These are phyloP conservation scores for Hypoxylon rickii DNA, from an alignment of 495 filamentous ascomycete species.

Conservation along the genomic window DNA sequence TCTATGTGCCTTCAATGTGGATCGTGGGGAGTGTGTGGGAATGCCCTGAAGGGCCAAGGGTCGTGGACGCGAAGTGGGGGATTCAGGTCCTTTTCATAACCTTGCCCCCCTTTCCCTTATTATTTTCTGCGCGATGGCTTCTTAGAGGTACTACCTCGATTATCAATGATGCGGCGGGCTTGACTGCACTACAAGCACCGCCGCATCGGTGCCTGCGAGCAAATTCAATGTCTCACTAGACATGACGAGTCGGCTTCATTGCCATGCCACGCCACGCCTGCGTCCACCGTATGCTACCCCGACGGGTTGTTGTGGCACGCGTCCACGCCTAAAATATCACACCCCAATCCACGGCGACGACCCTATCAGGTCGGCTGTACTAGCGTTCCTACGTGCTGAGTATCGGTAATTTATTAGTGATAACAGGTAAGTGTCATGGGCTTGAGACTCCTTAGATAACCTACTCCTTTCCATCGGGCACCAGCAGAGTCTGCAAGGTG, in stretches of 20 bases:
- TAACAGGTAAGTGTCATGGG: slow-evolving; percentile 22
- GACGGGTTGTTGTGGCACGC: slow-evolving; percentile 1
- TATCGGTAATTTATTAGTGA: slow-evolving; percentile 9
- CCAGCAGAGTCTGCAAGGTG: not conserved
- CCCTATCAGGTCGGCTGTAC: slow-evolving; percentile 14
- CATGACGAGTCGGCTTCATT: not conserved
- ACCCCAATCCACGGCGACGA: not conserved
- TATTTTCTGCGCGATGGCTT: slow-evolving; percentile 3
- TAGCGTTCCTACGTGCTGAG: slow-evolving; percentile 19
- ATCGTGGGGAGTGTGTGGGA: slow-evolving; percentile 28
- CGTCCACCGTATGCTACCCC: not conserved
- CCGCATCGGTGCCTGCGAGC: slow-evolving; percentile 14
- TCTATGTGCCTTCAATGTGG: slow-evolving; percentile 9
- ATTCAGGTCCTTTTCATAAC: slow-evolving; percentile 6
- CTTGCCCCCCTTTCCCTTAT: not conserved
- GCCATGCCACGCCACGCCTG: not conserved
- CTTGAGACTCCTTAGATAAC: not conserved
- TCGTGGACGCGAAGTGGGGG: slow-evolving; percentile 13
- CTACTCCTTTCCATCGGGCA: not conserved
- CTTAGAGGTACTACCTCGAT: not conserved
- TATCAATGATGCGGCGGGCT: slow-evolving; percentile 12
- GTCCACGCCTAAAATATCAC: not conserved
- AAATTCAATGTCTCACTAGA: slow-evolving; percentile 5
- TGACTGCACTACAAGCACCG: slow-evolving; percentile 21
- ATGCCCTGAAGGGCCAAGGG: slow-evolving; percentile 13